Conservation (phyloP, 1,139 yeast genomes). For the Sugiyamaella neomexicana region DNA sequence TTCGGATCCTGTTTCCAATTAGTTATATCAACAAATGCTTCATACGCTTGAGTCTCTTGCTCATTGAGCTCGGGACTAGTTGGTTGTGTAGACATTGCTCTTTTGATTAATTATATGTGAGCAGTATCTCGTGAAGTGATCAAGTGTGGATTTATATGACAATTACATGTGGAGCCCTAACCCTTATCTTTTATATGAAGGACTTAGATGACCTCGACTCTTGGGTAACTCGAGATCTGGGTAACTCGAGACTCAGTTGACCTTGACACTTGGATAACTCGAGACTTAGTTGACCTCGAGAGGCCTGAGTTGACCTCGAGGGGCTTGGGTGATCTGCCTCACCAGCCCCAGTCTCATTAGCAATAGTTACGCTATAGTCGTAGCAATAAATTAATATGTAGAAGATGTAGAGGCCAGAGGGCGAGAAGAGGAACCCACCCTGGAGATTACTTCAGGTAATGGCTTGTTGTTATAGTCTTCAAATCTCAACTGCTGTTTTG, state of each 20-base stretch:
- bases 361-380: too few species aligned
- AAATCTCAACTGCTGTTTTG: conserved; percentile 9
- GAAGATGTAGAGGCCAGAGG: background rate
- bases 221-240: too few species aligned
- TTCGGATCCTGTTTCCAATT: conserved; percentile 33
- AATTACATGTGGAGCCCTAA: too few species aligned
- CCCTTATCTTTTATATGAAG: too few species aligned
- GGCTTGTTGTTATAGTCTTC: conserved; percentile 4
- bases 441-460: conserved; percentile 1
- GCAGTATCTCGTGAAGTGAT: background rate
- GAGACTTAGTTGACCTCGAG: too few species aligned
- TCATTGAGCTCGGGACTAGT: conserved; percentile 10
- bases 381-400: background rate
- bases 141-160: too few species aligned
- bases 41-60: conserved; percentile 17
- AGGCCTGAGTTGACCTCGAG: too few species aligned
- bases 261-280: too few species aligned
- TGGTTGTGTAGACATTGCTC: background rate
- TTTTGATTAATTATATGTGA: background rate
- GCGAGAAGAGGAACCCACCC: background rate
- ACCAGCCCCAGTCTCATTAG: too few species aligned
- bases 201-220: too few species aligned
- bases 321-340: too few species aligned
- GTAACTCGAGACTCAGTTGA: too few species aligned
- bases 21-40: conserved; percentile 36